Evolutionary conservation across 2,329 filamentous ascomycete species (phyloP).

Genomic region (Neopestalotiopsis clavispora): DNA sequence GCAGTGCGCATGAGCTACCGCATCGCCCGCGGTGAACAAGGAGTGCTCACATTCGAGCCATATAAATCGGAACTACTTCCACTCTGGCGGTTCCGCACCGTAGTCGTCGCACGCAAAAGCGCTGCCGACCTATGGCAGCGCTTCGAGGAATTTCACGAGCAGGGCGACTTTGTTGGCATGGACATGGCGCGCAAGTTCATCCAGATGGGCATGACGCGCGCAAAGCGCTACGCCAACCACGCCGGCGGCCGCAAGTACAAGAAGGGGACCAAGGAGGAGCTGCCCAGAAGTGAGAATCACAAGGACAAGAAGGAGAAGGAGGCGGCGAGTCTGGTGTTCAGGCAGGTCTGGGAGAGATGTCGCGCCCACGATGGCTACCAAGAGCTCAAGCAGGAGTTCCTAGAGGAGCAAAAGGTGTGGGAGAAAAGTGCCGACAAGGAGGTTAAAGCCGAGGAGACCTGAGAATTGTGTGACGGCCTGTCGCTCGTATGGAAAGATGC

Average conservation of each 20-base stretch:
- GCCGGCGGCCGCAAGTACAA: slow-evolving; percentile 59
- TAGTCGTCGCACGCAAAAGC: slow-evolving; percentile 54
- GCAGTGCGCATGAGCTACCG: slow-evolving; percentile 20
- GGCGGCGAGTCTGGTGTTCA: slow-evolving; percentile 53
- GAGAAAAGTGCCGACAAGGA: neutral
- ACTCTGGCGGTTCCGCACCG: slow-evolving; percentile 63
- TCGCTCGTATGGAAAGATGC: neutral
- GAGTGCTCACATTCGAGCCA: slow-evolving; percentile 66
- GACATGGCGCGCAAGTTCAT: slow-evolving; percentile 69
- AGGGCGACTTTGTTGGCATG: slow-evolving; percentile 65
- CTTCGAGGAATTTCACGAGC: slow-evolving; percentile 56
- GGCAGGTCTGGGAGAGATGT: slow-evolving; percentile 52
- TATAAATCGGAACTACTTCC: slow-evolving; percentile 66
- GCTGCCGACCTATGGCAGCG: slow-evolving; percentile 51
- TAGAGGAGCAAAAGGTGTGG: slow-evolving; percentile 44
- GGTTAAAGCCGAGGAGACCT: neutral
- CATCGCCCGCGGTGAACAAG: slow-evolving; percentile 64
- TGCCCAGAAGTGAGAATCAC: slow-evolving; percentile 49
- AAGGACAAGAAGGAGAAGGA: slow-evolving; percentile 54
- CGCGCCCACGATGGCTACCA: slow-evolving; percentile 48
- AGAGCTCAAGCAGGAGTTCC: slow-evolving; percentile 48
- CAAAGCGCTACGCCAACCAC: slow-evolving; percentile 63
- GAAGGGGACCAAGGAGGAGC: slow-evolving; percentile 45
- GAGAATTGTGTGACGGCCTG: neutral
- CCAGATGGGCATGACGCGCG: slow-evolving; percentile 69